phyloP scores from a whole-genome alignment of 768 basidiomycete species.

The Xerocomus potaroensis region DNA sequence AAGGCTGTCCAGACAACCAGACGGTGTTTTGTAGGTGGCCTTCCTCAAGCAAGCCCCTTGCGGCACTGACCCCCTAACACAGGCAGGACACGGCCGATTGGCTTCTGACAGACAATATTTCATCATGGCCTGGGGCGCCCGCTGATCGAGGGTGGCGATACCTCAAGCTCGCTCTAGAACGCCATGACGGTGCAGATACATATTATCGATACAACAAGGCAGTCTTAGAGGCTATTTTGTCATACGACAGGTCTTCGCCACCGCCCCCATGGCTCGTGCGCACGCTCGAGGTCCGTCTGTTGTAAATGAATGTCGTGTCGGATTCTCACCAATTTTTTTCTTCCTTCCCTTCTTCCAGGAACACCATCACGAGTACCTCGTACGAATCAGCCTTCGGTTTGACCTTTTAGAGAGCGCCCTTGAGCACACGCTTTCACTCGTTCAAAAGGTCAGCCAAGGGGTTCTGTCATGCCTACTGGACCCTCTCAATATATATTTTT shows the following conservation, averaged over 20 bases:
- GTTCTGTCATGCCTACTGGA: not conserved
- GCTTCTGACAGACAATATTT: conserved; percentile 76
- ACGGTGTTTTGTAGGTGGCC: conserved; percentile 51
- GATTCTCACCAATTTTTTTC: too few species aligned
- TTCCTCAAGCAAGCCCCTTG: not conserved
- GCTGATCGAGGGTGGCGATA: conserved; percentile 86
- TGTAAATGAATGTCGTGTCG: not conserved
- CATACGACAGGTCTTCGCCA: conserved; percentile 51
- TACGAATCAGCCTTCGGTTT: conserved; percentile 72
- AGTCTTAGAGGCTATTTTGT: conserved; percentile 72
- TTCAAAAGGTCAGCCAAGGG: conserved; percentile 57
- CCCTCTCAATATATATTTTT: conserved; percentile 3
- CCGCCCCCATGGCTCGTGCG: conserved; percentile 85
- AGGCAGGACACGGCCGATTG: conserved; percentile 76
- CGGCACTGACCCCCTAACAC: conserved; percentile 10
- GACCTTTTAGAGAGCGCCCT: conserved; percentile 78
- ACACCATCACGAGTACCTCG: conserved; percentile 79
- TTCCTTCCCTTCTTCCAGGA: conserved; percentile 32
- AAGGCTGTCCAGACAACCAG: conserved; percentile 61
- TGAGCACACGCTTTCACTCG: conserved; percentile 63
- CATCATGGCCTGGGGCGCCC: conserved; percentile 79
- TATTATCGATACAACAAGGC: conserved; percentile 76
- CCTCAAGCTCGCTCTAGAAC: conserved; percentile 72
- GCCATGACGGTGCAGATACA: conserved; percentile 68
- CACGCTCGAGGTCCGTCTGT: conserved; percentile 56